Evolutionary conservation across 306 rosid species (phyloP).

Genomic region (Castanea crenata): DNA sequence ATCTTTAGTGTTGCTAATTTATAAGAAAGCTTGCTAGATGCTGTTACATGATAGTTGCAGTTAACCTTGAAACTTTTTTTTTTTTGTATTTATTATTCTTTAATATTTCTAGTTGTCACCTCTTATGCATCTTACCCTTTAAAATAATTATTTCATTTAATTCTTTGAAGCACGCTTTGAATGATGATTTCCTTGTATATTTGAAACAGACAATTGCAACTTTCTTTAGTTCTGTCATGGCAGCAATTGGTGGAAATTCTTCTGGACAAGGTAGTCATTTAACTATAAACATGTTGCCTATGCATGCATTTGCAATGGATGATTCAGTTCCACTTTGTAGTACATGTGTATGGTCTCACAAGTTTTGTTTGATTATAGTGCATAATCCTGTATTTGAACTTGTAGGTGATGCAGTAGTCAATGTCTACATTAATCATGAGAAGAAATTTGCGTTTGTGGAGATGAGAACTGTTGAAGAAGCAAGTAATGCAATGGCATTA

Average conservation of each 20-base stretch:
- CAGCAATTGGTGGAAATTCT: slow-evolving; percentile 80
- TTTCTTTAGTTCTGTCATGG: slow-evolving; percentile 77
- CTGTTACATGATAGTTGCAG: neutral
- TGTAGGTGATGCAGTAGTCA: slow-evolving; percentile 81
- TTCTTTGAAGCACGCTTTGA: slow-evolving; percentile 12
- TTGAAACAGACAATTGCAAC: slow-evolving; percentile 65
- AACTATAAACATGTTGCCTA: neutral
- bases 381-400: slow-evolving; percentile 31
- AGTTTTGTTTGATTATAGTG: slow-evolving; percentile 14
- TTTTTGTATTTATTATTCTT: too few relatives aligned
- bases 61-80: neutral
- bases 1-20: neutral
- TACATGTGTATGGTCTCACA: neutral
- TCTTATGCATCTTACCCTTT: slow-evolving; percentile 4
- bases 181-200: slow-evolving; percentile 12
- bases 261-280: slow-evolving; percentile 57
- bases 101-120: neutral
- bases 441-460: slow-evolving; percentile 90
- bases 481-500: slow-evolving; percentile 88
- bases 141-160: slow-evolving; percentile 8
- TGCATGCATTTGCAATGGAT: neutral
- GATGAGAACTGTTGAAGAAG: slow-evolving; percentile 92
- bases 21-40: neutral
- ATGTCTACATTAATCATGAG: slow-evolving; percentile 82
- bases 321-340: neutral